Evolutionary conservation across 257 asterid species (phyloP).

Genomic region (Solanum piurae): DNA sequence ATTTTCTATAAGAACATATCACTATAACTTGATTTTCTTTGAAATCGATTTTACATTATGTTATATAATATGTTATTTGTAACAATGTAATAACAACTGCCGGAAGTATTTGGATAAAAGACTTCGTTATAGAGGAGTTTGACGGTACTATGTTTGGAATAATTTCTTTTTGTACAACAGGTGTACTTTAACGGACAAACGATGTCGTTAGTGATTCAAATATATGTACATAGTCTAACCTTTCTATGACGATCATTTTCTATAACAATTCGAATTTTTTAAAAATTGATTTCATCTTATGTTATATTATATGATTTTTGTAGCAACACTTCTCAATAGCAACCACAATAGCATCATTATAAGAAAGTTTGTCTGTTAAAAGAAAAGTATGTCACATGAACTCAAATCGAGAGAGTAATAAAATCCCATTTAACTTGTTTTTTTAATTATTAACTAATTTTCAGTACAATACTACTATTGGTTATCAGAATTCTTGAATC

Average conservation of each 20-base stretch:
- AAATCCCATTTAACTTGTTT: not conserved
- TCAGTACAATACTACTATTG: not conserved
- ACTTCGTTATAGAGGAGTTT: too few species aligned
- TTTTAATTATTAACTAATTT: not conserved
- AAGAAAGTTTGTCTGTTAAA: too few species aligned
- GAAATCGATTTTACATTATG: not conserved
- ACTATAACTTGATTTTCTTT: too few species aligned
- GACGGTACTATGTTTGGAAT: too few species aligned
- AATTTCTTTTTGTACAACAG: not conserved
- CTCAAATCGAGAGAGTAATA: accelerated
- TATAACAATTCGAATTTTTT: too few species aligned
- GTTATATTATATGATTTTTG: not conserved
- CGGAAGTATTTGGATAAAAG: not conserved
- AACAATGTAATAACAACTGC: not conserved
- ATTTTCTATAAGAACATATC: not conserved
- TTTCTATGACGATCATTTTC: too few species aligned
- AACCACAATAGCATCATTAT: not conserved
- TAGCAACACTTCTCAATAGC: not conserved
- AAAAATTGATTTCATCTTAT: not conserved
- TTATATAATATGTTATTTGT: not conserved
- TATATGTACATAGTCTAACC: too few species aligned
- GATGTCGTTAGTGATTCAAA: not conserved
- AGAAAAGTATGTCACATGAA: not conserved
- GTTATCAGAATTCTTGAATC: not conserved
- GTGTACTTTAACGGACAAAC: not conserved